A percentile compares a stretch with the other conserved stretches of the same genome.
phyloP scores from a whole-genome alignment of 208 protist species.

The Trypanosoma vivax region DNA sequence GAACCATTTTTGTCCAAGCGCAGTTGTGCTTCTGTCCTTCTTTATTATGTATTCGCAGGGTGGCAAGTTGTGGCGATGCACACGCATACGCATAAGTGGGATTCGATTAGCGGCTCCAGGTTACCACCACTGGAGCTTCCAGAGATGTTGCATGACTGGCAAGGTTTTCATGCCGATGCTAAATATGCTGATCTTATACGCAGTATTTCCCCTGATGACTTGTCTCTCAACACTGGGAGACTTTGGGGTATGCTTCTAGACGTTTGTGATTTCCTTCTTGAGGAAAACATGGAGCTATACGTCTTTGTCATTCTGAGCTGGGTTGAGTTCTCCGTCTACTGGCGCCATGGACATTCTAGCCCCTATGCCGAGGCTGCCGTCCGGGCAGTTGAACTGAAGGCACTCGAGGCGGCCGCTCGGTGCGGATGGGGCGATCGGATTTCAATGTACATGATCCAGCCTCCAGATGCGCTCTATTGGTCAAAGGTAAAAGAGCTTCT shows the following conservation, averaged over 20 bases:
- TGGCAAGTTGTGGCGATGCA: constrained; percentile 29
- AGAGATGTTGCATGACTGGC: constrained; percentile 23
- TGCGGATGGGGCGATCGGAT: constrained; percentile 23
- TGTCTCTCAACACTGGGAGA: constrained; percentile 40
- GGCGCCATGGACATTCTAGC: constrained; percentile 30
- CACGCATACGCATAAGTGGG: neutral
- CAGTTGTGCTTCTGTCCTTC: constrained; percentile 39
- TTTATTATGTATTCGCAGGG: constrained; percentile 61
- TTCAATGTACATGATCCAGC: constrained; percentile 12
- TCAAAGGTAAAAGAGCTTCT: constrained; percentile 21
- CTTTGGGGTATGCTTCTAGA: constrained; percentile 50
- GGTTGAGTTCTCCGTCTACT: constrained; percentile 44
- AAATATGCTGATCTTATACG: constrained; percentile 20
- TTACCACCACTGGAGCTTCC: constrained; percentile 22
- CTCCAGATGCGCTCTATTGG: constrained; percentile 17
- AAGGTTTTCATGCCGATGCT: constrained; percentile 27
- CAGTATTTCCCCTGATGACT: constrained; percentile 21
- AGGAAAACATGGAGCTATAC: constrained; percentile 37
- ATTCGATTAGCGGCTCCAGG: neutral
- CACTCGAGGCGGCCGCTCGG: constrained; percentile 20
- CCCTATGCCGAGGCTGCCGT: constrained; percentile 24
- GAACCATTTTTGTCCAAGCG: constrained; percentile 14
- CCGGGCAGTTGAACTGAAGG: constrained; percentile 18
- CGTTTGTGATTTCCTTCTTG: constrained; percentile 39
- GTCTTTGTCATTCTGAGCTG: constrained; percentile 54